Evolutionary conservation across 441 rosid species (phyloP), one percentile per base, ranked within the genome.

Genomic region (Metrosideros polymorpha): DNA sequence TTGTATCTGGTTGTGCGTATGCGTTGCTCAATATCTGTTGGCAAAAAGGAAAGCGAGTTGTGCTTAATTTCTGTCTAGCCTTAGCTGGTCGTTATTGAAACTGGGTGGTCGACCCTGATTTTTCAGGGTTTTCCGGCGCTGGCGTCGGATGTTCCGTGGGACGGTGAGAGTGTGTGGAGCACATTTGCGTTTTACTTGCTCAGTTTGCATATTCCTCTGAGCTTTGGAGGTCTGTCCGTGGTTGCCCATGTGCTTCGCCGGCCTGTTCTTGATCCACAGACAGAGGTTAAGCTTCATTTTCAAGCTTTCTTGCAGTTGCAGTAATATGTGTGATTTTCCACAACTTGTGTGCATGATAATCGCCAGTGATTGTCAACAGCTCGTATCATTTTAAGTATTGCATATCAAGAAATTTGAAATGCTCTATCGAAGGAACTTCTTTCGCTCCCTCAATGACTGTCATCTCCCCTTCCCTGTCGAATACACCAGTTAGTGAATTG

Each of bases 191-290:
- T 93, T 54, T 97, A 96, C 89, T 90, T 97, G 93, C 92, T 95
- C 92, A 92, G 91, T 90, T 90, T 96, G 71, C 99, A 97, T 71
- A 92, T 96, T 83, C 98, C 98, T 91, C 91, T 95, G 88, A 94
- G 98, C 86, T 89, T 91, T 89, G 97, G 98, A 47, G 99, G 99
- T 86, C 90, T 95, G 82, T 95, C 99, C 51, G 87, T 92, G 79
- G 95, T 91, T 88, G 88, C 98, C 84, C 89, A 92, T 90, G 55
- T 90, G 4, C 87, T 95, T 93, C 93, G 85, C 59, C 93, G 85
- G 39, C 90, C 92, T 75, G 89, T 87, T 91, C 96, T 95, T 87
- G 92, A 93, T 90, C 98, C 96, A n/a, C 93, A 93, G 89, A 93
- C 95, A 83, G 89, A 95, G 89, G 98, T 96, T 71, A 79, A 90